Conservation (phyloP, 2,329 filamentous ascomycete genomes). For the Lachnellula subtilissima region DNA sequence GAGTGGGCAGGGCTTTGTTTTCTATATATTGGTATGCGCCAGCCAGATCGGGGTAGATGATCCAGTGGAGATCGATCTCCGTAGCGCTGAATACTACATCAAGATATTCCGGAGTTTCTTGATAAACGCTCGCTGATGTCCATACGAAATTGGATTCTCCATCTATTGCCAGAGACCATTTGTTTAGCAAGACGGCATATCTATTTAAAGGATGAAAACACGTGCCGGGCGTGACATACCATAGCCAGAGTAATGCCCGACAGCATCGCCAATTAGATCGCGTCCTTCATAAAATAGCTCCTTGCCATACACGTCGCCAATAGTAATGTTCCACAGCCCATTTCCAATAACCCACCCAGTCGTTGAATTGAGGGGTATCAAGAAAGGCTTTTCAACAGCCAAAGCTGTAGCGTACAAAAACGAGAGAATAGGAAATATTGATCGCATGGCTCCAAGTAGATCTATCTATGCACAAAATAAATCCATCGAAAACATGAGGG, state of each 20-base stretch:
- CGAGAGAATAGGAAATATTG: too few relatives aligned
- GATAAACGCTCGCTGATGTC: constrained; percentile 41
- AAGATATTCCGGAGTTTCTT: constrained; percentile 38
- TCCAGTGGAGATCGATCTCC: constrained; percentile 49
- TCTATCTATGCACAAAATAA: too few relatives aligned
- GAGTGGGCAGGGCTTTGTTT: constrained; percentile 42
- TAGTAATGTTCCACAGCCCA: constrained; percentile 21
- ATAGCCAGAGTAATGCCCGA: constrained; percentile 14
- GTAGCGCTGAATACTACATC: constrained; percentile 43
- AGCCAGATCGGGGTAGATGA: constrained; percentile 43
- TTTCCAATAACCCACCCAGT: constrained; percentile 17
- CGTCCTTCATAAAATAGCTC: constrained; percentile 16
- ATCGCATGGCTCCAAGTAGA: too few relatives aligned
- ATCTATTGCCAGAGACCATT: constrained; percentile 29
- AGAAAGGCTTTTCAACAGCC: background rate
- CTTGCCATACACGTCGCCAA: constrained; percentile 15
- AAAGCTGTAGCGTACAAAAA: too few relatives aligned
- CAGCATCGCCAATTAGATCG: constrained; percentile 16
- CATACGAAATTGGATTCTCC: constrained; percentile 44
- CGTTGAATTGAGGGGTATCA: background rate
- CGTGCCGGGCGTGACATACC: constrained; percentile 2
- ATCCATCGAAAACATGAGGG: too few relatives aligned
- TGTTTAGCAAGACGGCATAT: background rate
- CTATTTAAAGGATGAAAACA: background rate
- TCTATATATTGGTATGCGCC: constrained; percentile 55